Evolutionary conservation across 805 yeast genomes (phyloP).

Genomic region (Candida maesae): DNA sequence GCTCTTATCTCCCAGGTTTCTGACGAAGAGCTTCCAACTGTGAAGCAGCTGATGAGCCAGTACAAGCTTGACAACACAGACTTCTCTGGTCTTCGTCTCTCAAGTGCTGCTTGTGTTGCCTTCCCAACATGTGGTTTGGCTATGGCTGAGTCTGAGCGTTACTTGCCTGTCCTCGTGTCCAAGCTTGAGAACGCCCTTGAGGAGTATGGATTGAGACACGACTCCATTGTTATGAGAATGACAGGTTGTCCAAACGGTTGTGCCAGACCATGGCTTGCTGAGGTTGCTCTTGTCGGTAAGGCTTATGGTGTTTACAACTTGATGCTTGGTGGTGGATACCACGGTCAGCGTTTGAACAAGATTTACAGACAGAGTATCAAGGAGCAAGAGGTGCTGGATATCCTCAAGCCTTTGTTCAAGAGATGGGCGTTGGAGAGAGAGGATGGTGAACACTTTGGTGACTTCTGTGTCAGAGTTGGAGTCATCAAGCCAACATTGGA

Average conservation of each 20-base stretch:
- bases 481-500: slow-evolving; percentile 83
- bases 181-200: slow-evolving; percentile 85
- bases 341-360: slow-evolving; percentile 90
- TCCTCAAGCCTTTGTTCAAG: slow-evolving; percentile 82
- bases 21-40: slow-evolving; percentile 58
- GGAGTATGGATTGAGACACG: slow-evolving; percentile 90
- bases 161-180: slow-evolving; percentile 72
- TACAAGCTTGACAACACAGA: slow-evolving; percentile 81
- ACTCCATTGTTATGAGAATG: slow-evolving; percentile 95
- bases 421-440: slow-evolving; percentile 90
- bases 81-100: slow-evolving; percentile 78
- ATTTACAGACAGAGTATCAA: slow-evolving; percentile 81
- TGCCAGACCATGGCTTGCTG: slow-evolving; percentile 98
- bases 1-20: slow-evolving; percentile 68
- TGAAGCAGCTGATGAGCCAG: slow-evolving; percentile 62
- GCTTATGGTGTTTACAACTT: slow-evolving; percentile 91
- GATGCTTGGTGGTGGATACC: slow-evolving; percentile 94
- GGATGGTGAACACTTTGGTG: slow-evolving; percentile 95
- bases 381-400: slow-evolving; percentile 80
- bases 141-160: slow-evolving; percentile 96
- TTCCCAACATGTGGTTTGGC: slow-evolving; percentile 99
- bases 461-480: slow-evolving; percentile 83
- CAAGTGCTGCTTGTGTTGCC: slow-evolving; percentile 96
- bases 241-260: slow-evolving; percentile 99
- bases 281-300: slow-evolving; percentile 92